Evolutionary conservation across 208 protist species (phyloP).

Genomic region (Angomonas ambiguus): DNA sequence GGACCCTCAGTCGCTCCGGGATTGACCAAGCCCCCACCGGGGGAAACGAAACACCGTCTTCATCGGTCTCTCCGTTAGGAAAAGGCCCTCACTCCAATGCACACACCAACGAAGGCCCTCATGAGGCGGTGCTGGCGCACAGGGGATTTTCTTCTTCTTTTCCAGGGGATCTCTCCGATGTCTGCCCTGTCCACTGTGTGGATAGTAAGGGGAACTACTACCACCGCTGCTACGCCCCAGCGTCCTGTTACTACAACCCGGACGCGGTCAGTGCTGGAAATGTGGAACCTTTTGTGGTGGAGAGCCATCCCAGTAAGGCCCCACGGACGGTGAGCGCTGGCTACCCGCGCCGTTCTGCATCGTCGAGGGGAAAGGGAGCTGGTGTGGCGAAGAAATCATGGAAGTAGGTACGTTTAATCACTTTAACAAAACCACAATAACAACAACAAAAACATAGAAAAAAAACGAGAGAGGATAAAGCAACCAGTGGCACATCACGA

Average conservation of each 20-base stretch:
- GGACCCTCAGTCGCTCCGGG: background rate
- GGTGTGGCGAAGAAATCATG: background rate
- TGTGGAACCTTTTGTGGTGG: slow-evolving; percentile 66
- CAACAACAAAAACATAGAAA: no score
- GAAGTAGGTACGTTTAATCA: no score
- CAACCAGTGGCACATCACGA: background rate
- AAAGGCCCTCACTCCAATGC: background rate
- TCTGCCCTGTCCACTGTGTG: slow-evolving; percentile 48
- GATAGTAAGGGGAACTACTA: slow-evolving; percentile 41
- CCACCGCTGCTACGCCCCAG: slow-evolving; percentile 68
- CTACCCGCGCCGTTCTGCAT: background rate
- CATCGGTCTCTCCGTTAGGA: no score
- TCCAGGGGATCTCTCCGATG: background rate
- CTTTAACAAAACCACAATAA: no score
- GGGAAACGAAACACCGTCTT: no score
- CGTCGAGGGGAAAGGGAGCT: background rate
- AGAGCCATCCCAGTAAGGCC: slow-evolving; percentile 27
- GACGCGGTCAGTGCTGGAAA: slow-evolving; percentile 1
- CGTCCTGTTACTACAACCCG: background rate
- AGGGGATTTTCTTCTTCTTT: background rate
- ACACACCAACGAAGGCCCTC: background rate
- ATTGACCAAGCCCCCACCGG: no score
- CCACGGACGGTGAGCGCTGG: slow-evolving; percentile 11
- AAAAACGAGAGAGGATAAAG: background rate
- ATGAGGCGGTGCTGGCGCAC: slow-evolving; percentile 1